Evolutionary conservation across 2,329 filamentous ascomycete species (phyloP).

Genomic region (Penicillium sumatraense): DNA sequence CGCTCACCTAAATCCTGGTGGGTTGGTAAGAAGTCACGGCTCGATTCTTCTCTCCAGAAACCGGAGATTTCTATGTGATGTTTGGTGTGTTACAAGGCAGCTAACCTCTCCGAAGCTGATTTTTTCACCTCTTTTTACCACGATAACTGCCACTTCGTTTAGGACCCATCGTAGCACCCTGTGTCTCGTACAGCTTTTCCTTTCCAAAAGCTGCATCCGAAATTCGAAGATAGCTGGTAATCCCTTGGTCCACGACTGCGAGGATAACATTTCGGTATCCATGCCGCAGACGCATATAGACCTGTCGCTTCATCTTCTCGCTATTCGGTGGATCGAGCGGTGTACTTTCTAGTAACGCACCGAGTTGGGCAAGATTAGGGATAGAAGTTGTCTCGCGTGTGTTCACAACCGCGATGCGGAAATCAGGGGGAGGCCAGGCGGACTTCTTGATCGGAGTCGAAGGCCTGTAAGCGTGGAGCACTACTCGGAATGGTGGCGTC

Average conservation of each 20-base stretch:
- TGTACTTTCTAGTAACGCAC: conserved; percentile 71
- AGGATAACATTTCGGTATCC: conserved; percentile 83
- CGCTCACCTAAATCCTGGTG: too few relatives aligned
- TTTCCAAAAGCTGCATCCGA: conserved; percentile 78
- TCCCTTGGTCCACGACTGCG: conserved; percentile 85
- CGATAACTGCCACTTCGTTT: conserved; percentile 36
- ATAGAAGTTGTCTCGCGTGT: conserved; percentile 69
- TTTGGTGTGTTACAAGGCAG: neutral
- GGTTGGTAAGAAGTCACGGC: too few relatives aligned
- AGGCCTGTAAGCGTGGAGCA: conserved; percentile 84
- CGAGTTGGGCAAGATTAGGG: conserved; percentile 74
- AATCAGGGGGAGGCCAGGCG: conserved; percentile 78
- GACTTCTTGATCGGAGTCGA: conserved; percentile 74
- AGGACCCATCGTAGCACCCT: conserved; percentile 29
- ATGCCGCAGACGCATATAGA: conserved; percentile 81
- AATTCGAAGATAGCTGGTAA: conserved; percentile 85
- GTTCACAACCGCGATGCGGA: conserved; percentile 80
- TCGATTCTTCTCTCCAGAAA: too few relatives aligned
- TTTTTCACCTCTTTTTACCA: conserved; percentile 37
- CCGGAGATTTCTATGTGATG: too few relatives aligned
- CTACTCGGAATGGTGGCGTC: conserved; percentile 68
- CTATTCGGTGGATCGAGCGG: conserved; percentile 67
- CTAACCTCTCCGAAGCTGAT: neutral
- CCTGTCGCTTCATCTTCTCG: conserved; percentile 53
- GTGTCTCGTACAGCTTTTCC: conserved; percentile 69